Evolutionary conservation across 2,329 filamentous ascomycete species (phyloP).

Genomic region (Cryphonectria carpinicola): DNA sequence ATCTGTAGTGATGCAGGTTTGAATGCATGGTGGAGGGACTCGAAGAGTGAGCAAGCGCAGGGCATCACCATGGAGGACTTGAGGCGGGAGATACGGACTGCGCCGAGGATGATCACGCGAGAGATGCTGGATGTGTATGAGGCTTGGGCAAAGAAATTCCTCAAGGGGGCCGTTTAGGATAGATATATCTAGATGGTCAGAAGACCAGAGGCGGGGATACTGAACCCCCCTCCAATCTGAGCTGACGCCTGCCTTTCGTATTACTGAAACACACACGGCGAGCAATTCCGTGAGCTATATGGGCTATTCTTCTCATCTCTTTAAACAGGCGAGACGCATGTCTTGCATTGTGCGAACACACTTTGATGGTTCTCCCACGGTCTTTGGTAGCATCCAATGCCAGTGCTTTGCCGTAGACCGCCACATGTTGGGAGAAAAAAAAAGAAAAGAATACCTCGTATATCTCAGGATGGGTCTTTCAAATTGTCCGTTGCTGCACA

Average conservation of each 20-base stretch:
- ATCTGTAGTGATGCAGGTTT: conserved; percentile 53
- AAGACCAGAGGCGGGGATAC: neutral
- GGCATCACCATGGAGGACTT: conserved; percentile 43
- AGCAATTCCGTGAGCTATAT: neutral
- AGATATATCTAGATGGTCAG: neutral
- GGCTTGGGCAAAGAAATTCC: conserved; percentile 45
- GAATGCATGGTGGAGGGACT: conserved; percentile 45
- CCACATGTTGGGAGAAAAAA: neutral
- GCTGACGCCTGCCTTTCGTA: neutral
- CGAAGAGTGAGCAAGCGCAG: conserved; percentile 28
- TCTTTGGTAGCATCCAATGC: too few species aligned
- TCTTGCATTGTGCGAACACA: neutral
- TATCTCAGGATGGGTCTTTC: conserved; percentile 70
- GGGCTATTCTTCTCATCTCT: neutral
- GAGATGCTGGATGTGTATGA: conserved; percentile 42
- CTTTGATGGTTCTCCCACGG: too few species aligned
- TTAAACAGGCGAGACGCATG: neutral
- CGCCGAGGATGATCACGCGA: conserved; percentile 44
- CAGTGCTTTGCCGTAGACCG: neutral
- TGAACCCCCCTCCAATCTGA: neutral
- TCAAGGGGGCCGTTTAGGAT: conserved; percentile 11
- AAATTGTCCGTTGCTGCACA: conserved; percentile 76
- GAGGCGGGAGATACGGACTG: conserved; percentile 33
- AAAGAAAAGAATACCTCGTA: too few species aligned
- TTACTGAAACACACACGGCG: neutral